phyloP scores from a whole-genome alignment of 2,329 filamentous ascomycete genomes.

The Tolypocladium capitatum region DNA sequence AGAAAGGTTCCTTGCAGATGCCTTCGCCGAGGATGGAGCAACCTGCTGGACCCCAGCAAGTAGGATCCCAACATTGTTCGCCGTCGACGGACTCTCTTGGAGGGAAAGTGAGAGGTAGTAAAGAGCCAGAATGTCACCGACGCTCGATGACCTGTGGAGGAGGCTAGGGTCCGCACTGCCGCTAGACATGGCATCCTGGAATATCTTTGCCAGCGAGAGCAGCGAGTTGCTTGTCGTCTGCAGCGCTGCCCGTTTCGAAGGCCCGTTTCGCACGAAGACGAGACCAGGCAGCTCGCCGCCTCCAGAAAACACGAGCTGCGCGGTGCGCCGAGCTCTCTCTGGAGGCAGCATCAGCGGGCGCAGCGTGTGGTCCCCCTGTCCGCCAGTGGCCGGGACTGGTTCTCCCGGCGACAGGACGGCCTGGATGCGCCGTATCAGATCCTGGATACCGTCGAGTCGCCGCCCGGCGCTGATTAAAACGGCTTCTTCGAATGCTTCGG shows the following conservation, averaged over 20 bases:
- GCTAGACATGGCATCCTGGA: conserved; percentile 87
- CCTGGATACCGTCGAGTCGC: conserved; percentile 55
- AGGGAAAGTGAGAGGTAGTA: conserved; percentile 93
- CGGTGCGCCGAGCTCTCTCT: conserved; percentile 69
- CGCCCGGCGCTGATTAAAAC: conserved; percentile 77
- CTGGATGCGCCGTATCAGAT: conserved; percentile 68
- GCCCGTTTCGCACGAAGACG: conserved; percentile 53
- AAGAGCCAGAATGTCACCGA: conserved; percentile 82
- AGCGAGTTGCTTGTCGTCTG: conserved; percentile 94
- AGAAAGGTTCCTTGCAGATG: conserved; percentile 4
- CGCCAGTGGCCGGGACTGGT: conserved; percentile 3
- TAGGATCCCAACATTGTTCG: conserved; percentile 94
- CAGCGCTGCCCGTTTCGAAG: conserved; percentile 65
- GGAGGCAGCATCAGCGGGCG: conserved; percentile 66
- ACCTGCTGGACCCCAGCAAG: conserved; percentile 83
- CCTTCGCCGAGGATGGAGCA: conserved; percentile 16
- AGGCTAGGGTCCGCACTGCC: conserved; percentile 42
- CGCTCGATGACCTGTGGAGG: conserved; percentile 54
- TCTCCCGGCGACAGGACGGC: conserved; percentile 42
- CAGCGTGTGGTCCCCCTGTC: conserved; percentile 2
- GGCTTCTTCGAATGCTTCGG: conserved; percentile 85
- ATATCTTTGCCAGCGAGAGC: conserved; percentile 90
- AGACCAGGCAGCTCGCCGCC: conserved; percentile 71
- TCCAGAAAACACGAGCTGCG: conserved; percentile 66
- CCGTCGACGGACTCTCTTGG: conserved; percentile 91